Conservation (phyloP, 164 flowering plant genomes). For the Kingdonia uniflora region DNA sequence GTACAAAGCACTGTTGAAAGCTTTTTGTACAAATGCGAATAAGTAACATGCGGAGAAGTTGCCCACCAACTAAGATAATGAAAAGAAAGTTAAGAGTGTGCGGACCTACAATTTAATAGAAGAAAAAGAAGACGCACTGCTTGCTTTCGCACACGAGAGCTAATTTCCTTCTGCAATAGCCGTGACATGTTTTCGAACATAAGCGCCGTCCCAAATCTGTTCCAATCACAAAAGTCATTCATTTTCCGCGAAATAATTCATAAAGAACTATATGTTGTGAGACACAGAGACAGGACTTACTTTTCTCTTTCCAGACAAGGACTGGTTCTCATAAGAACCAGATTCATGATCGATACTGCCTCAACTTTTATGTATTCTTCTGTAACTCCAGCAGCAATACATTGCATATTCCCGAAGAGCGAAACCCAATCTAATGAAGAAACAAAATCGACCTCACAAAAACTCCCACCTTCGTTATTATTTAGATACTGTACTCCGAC, state of each 20-base stretch:
- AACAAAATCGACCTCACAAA: not conserved
- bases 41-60: too few relatives aligned
- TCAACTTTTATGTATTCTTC: constrained; percentile 45
- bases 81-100: not conserved
- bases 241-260: too few relatives aligned
- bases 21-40: too few relatives aligned
- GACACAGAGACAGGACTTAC: constrained; percentile 28
- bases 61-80: too few relatives aligned
- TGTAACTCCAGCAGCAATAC: constrained; percentile 23
- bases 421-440: constrained; percentile 37
- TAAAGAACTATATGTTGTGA: too few relatives aligned
- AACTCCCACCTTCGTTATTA: constrained; percentile 7
- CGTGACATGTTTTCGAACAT: constrained; percentile 42
- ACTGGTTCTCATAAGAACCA: constrained; percentile 51
- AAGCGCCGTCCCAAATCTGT: constrained; percentile 46
- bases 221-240: constrained; percentile 7
- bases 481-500: constrained; percentile 7
- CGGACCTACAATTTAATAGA: constrained; percentile 68
- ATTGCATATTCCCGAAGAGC: constrained; percentile 50
- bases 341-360: constrained; percentile 69
- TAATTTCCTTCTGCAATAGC: constrained; percentile 52
- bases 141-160: constrained; percentile 49
- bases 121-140: constrained; percentile 63
- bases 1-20: too few relatives aligned
- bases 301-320: constrained; percentile 55